These are phyloP conservation scores for Mycena maculata DNA, from an alignment of 768 basidiomycete genomes.

Conservation along the genomic window DNA sequence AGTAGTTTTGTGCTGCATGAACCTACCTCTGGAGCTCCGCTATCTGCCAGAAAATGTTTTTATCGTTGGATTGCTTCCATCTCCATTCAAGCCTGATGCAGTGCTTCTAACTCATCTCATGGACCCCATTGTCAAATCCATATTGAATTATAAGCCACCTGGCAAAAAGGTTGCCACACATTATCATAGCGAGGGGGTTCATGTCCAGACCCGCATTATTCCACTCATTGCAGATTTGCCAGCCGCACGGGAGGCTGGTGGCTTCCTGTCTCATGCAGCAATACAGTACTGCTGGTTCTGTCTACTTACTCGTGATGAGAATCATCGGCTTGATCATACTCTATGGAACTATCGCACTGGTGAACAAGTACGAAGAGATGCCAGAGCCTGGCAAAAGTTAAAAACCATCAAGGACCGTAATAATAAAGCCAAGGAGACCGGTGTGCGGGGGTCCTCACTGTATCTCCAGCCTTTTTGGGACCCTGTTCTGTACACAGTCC, in stretches of 20 bases:
- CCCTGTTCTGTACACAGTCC: conserved; percentile 25
- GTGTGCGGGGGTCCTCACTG: conserved; percentile 31
- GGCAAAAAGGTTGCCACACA: conserved; percentile 22
- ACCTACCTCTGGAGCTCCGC: conserved; percentile 29
- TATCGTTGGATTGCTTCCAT: conserved; percentile 32
- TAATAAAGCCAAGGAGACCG: conserved; percentile 12
- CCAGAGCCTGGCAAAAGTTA: conserved; percentile 30
- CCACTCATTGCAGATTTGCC: conserved; percentile 33
- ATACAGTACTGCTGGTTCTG: conserved; percentile 39
- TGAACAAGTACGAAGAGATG: conserved; percentile 22
- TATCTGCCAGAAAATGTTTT: conserved; percentile 27
- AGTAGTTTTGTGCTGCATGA: conserved; percentile 34
- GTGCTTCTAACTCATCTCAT: too few species aligned
- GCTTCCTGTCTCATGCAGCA: too few species aligned
- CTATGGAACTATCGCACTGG: conserved; percentile 31
- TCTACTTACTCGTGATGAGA: conserved; percentile 7
- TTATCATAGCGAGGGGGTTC: conserved; percentile 24
- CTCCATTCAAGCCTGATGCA: conserved; percentile 37
- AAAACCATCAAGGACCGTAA: conserved; percentile 12
- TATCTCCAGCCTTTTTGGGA: conserved; percentile 34
- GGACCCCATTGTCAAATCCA: conserved; percentile 1
- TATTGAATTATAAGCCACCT: conserved; percentile 15
- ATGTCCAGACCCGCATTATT: conserved; percentile 24
- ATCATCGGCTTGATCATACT: conserved; percentile 20
- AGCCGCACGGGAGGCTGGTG: conserved; percentile 30